Conservation (phyloP, 2,329 filamentous ascomycete species). For the Penicillium nordicum region DNA sequence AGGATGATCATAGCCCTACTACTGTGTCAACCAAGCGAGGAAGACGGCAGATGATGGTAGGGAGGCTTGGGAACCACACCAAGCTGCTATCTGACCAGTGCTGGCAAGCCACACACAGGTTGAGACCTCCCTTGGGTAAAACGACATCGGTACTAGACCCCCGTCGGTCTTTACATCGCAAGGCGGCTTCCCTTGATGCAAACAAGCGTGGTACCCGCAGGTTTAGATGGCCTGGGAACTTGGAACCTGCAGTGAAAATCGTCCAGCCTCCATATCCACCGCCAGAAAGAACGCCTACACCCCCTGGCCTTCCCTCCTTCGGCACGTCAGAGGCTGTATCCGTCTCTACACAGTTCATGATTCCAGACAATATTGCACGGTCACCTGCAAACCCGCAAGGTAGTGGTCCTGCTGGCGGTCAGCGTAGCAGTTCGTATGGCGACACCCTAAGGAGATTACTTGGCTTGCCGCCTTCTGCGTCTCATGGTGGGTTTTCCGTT, state of each 20-base stretch:
- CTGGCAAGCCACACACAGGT: background rate
- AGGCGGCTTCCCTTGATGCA: conserved; percentile 26
- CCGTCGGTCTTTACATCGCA: conserved; percentile 13
- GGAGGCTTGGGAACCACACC: conserved; percentile 21
- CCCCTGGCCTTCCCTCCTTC: conserved; percentile 45
- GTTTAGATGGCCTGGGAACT: conserved; percentile 23
- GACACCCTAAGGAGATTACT: conserved; percentile 32
- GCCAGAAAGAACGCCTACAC: conserved; percentile 39
- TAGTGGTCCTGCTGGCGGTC: background rate
- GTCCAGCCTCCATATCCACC: conserved; percentile 37
- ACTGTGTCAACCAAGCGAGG: background rate
- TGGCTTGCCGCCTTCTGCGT: conserved; percentile 20
- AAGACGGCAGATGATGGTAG: background rate
- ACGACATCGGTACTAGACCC: background rate
- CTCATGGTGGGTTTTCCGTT: conserved; percentile 14
- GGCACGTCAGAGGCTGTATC: conserved; percentile 39
- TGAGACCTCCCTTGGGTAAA: background rate
- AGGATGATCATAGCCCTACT: conserved; percentile 4
- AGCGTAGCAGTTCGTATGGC: conserved; percentile 21
- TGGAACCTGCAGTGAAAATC: conserved; percentile 29
- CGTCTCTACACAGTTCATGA: conserved; percentile 28
- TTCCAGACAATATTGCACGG: conserved; percentile 8
- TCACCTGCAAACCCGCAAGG: background rate
- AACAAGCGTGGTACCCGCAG: conserved; percentile 7
- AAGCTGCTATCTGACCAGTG: conserved; percentile 15